A percentile compares a stretch with the other conserved stretches of the same genome.
Evolutionary conservation across 768 basidiomycete species (phyloP).

Genomic region (Kwoniella shandongensis): DNA sequence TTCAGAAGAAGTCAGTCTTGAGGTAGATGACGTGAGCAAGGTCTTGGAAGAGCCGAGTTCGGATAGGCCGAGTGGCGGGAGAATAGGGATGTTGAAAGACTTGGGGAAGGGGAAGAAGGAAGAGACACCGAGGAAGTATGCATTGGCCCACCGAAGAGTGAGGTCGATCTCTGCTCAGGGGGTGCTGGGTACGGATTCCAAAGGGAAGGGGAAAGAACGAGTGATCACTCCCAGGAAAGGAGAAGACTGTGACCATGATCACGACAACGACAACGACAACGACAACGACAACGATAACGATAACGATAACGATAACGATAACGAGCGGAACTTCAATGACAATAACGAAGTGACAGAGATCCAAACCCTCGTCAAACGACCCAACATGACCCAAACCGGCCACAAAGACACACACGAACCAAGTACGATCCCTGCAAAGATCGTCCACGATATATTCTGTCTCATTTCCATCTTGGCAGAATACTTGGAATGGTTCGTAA

Average conservation of each 20-base stretch:
- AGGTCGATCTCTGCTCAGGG: background rate
- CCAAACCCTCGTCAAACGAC: too few relatives aligned
- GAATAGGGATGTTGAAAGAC: too few relatives aligned
- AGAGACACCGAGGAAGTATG: constrained; percentile 15
- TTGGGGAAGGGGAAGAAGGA: too few relatives aligned
- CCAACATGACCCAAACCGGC: too few relatives aligned
- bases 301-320: background rate
- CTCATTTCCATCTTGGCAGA: constrained; percentile 30
- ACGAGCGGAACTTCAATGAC: too few relatives aligned
- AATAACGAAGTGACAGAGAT: too few relatives aligned
- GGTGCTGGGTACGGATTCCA: too few relatives aligned
- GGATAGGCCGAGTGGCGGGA: too few relatives aligned
- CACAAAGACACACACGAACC: constrained; percentile 17
- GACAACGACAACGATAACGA: constrained; percentile 2
- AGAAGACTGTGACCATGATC: too few relatives aligned
- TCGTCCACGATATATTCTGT: constrained; percentile 40
- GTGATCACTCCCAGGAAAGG: too few relatives aligned
- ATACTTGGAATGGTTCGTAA: constrained; percentile 28
- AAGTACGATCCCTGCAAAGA: constrained; percentile 31
- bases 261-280: background rate
- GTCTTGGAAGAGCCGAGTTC: too few relatives aligned
- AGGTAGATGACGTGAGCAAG: background rate
- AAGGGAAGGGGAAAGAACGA: background rate
- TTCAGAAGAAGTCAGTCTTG: constrained; percentile 11
- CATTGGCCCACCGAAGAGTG: constrained; percentile 15